Percentiles rank a stretch among this genome's conserved stretches.
Conservation (phyloP, 2,329 filamentous ascomycete species). For the Pseudocercospora crystallina region DNA sequence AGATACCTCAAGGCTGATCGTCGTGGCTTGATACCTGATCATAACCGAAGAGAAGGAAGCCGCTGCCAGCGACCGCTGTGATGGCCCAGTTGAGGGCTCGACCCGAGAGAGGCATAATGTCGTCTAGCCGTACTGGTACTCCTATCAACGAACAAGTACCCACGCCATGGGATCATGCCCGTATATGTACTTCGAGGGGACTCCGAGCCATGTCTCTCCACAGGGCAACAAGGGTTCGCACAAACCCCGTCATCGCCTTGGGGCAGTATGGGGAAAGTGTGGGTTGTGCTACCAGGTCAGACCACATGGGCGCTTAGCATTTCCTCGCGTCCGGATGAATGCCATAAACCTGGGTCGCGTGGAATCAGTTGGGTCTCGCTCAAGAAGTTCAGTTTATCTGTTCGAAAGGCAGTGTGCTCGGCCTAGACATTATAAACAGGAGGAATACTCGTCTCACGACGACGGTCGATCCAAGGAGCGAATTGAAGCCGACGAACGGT, state of each 20-base stretch:
- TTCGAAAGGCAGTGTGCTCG: no score
- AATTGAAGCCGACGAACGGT: background rate
- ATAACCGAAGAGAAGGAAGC: slow-evolving; percentile 20
- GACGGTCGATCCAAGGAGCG: background rate
- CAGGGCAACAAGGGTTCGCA: no score
- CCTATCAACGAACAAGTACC: no score
- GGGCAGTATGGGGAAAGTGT: slow-evolving; percentile 1
- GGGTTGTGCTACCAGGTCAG: background rate
- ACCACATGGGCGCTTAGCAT: slow-evolving; percentile 4
- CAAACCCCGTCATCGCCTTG: background rate
- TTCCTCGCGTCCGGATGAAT: background rate
- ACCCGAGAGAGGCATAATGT: slow-evolving; percentile 15
- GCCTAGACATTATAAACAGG: no score
- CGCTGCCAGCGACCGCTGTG: slow-evolving; percentile 19
- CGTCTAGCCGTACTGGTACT: no score
- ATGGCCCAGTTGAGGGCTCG: slow-evolving; percentile 19
- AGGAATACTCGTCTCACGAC: background rate
- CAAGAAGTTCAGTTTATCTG: background rate
- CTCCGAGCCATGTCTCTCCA: no score
- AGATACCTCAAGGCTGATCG: no score
- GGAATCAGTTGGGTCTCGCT: background rate
- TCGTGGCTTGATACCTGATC: slow-evolving; percentile 8
- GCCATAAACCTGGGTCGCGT: background rate
- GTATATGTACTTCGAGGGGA: no score
- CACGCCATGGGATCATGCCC: no score